A percentile compares a stretch with the other conserved stretches of the same genome.
Conservation (phyloP, 352 stramenopile genomes). For the Pythium plurisporium region DNA sequence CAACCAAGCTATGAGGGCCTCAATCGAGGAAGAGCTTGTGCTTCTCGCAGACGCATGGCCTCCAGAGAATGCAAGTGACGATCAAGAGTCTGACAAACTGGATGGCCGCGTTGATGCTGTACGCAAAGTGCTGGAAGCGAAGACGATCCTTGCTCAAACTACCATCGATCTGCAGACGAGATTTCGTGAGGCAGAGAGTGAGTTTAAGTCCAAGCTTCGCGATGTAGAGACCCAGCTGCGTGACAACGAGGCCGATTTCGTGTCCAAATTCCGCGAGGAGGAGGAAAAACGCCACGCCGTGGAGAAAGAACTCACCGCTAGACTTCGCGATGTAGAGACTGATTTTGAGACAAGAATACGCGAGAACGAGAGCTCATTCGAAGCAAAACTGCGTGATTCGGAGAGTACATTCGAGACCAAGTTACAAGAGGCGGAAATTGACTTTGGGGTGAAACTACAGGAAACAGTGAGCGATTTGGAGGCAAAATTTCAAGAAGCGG, state of each 20-base stretch:
- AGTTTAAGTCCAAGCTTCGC: not conserved
- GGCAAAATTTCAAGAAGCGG: not conserved
- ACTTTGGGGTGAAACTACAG: not conserved
- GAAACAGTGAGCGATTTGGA: not conserved
- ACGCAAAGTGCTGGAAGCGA: not conserved
- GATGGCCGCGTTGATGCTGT: not conserved
- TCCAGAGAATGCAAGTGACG: no score
- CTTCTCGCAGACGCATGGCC: not conserved
- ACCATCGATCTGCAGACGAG: not conserved
- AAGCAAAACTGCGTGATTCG: not conserved
- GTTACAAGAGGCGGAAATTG: not conserved
- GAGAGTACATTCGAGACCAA: not conserved
- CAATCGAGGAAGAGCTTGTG: constrained; percentile 8
- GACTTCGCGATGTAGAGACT: not conserved
- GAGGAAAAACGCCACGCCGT: not conserved
- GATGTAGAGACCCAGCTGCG: not conserved
- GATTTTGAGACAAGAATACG: not conserved
- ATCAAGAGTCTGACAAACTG: not conserved
- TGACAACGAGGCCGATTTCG: no score
- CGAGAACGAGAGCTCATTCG: not conserved
- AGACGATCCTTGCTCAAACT: not conserved
- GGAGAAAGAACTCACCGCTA: not conserved
- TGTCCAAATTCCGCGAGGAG: not conserved
- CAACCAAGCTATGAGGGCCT: constrained; percentile 5
- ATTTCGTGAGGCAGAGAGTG: not conserved